phyloP scores from a whole-genome alignment of 164 flowering plant genomes.

The Tetracentron sinense region DNA sequence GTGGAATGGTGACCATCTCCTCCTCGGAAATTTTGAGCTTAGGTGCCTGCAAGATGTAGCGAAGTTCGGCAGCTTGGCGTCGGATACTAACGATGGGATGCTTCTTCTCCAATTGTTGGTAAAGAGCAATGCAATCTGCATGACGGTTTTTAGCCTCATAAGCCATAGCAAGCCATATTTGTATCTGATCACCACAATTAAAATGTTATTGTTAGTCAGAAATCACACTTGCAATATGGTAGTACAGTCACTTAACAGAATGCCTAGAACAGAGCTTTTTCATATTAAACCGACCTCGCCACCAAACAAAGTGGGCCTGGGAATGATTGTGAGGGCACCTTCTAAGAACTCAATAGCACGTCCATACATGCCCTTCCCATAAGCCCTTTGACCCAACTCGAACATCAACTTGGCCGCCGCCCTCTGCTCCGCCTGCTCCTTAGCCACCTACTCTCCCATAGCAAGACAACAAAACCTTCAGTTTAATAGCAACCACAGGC shows the following conservation, averaged over 20 bases:
- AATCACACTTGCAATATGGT: neutral
- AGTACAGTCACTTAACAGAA: neutral
- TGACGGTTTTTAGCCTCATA: slow-evolving; percentile 95
- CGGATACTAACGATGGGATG: slow-evolving; percentile 77
- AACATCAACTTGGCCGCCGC: slow-evolving; percentile 85
- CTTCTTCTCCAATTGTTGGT: slow-evolving; percentile 60
- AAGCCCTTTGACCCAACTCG: slow-evolving; percentile 91
- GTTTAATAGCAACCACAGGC: neutral
- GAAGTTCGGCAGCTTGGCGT: slow-evolving; percentile 85
- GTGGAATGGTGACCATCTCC: slow-evolving; percentile 92
- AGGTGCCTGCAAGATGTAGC: slow-evolving; percentile 92
- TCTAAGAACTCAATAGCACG: slow-evolving; percentile 85
- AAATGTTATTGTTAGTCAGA: neutral
- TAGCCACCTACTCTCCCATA: slow-evolving; percentile 59
- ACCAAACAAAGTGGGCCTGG: slow-evolving; percentile 76
- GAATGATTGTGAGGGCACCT: slow-evolving; percentile 90
- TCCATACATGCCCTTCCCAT: slow-evolving; percentile 81
- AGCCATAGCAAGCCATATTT: slow-evolving; percentile 99
- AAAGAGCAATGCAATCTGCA: slow-evolving; percentile 78
- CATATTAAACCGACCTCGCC: slow-evolving; percentile 72
- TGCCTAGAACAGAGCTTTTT: slow-evolving; percentile 2
- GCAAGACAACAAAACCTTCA: slow-evolving; percentile 7
- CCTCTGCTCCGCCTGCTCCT: slow-evolving; percentile 89
- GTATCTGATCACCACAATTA: slow-evolving; percentile 52
- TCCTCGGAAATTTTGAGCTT: slow-evolving; percentile 89